Conservation (phyloP, 2,329 filamentous ascomycete species). For the Penicillium polonicum region DNA sequence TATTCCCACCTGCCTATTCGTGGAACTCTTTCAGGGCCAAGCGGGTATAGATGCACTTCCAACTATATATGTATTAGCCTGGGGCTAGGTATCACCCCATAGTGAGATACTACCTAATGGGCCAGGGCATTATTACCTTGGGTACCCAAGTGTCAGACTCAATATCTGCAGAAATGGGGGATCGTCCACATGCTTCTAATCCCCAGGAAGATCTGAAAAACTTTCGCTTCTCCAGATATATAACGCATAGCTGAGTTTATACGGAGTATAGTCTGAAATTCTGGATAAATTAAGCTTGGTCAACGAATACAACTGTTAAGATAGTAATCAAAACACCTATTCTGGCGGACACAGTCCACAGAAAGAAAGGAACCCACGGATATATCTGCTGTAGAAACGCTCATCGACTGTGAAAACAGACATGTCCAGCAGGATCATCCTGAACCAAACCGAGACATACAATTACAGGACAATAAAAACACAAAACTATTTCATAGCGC, state of each 20-base stretch:
- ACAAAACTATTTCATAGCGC: slow-evolving; percentile 22
- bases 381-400: slow-evolving; percentile 10
- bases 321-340: slow-evolving; percentile 1
- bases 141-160: neutral
- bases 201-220: neutral
- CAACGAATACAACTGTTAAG: neutral
- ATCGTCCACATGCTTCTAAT: neutral
- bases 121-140: neutral
- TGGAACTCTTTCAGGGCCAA: neutral
- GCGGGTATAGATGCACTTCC: neutral
- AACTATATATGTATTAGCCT: neutral
- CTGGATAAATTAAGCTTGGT: neutral
- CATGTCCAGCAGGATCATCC: slow-evolving; percentile 6
- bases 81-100: neutral
- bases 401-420: slow-evolving; percentile 11
- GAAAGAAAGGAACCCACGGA: neutral
- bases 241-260: neutral
- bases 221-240: neutral
- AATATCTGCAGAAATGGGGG: neutral
- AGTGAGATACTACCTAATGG: neutral
- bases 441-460: slow-evolving; percentile 17
- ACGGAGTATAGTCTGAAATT: neutral
- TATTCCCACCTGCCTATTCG: neutral
- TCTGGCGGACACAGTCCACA: neutral
- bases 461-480: slow-evolving; percentile 22